Percentiles rank a stretch among this genome's conserved stretches.
phyloP scores from a whole-genome alignment of 805 yeast genomes.

The Wickerhamomyces subpelliculosus region DNA sequence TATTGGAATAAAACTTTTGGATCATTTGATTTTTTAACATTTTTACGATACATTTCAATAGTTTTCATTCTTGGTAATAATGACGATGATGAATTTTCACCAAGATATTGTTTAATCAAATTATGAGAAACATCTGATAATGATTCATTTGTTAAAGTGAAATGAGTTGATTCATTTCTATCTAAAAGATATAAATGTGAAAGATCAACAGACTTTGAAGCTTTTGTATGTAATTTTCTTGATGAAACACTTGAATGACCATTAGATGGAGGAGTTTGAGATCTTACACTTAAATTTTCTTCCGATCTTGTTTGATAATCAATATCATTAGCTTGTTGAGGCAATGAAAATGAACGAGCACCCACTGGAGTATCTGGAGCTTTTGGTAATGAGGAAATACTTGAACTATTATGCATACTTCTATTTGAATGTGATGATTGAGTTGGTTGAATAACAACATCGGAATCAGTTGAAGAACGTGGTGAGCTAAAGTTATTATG shows the following conservation, averaged over 20 bases:
- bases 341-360: constrained; percentile 17
- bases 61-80: constrained; percentile 76
- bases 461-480: neutral
- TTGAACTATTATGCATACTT: constrained; percentile 3
- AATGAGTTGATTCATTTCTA: constrained; percentile 25
- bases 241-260: neutral
- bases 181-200: constrained; percentile 33
- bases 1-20: constrained; percentile 84
- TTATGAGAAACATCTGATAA: constrained; percentile 48
- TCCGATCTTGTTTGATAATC: neutral
- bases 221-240: constrained; percentile 14
- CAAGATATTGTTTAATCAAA: constrained; percentile 44
- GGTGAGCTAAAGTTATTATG: neutral
- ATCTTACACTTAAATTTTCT: constrained; percentile 7
- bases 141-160: constrained; percentile 31
- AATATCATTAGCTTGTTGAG: constrained; percentile 2
- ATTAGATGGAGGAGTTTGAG: constrained; percentile 9
- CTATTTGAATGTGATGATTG: neutral
- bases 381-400: constrained; percentile 6
- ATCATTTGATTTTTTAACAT: constrained; percentile 79
- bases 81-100: constrained; percentile 36
- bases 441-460: neutral
- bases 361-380: constrained; percentile 17
- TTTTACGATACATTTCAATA: constrained; percentile 77
- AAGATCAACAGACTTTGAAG: constrained; percentile 32